These are phyloP conservation scores for Lepidopterella palustris DNA, from an alignment of 495 filamentous ascomycete species.

Conservation along the genomic window DNA sequence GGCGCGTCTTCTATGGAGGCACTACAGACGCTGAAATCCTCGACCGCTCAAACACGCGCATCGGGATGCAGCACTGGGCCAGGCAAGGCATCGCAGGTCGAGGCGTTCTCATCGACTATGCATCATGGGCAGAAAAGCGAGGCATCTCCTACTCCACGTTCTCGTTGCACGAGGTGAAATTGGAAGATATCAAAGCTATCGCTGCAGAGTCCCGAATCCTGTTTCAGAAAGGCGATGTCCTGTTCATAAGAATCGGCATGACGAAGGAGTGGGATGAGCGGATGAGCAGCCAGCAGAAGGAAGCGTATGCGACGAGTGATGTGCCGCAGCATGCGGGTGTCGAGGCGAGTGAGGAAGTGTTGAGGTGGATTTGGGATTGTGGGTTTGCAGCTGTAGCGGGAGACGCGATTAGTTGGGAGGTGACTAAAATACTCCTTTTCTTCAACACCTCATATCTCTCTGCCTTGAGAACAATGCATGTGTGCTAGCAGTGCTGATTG, in stretches of 20 bases:
- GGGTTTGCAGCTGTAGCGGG: slow-evolving; percentile 23
- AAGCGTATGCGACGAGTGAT: neutral
- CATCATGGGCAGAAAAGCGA: slow-evolving; percentile 13
- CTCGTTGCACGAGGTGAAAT: slow-evolving; percentile 7
- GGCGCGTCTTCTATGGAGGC: neutral
- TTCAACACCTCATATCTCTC: too few relatives aligned
- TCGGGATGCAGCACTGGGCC: slow-evolving; percentile 10
- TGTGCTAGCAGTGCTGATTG: too few relatives aligned
- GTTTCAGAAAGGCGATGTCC: slow-evolving; percentile 23
- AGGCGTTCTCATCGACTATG: slow-evolving; percentile 24
- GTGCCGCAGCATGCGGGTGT: slow-evolving; percentile 13
- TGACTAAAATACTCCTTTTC: too few relatives aligned
- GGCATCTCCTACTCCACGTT: slow-evolving; percentile 19
- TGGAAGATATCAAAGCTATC: slow-evolving; percentile 11
- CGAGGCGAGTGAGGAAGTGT: slow-evolving; percentile 14
- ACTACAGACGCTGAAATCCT: neutral
- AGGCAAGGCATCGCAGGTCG: slow-evolving; percentile 22
- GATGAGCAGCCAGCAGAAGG: neutral
- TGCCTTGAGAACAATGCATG: too few relatives aligned
- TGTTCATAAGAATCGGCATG: slow-evolving; percentile 18
- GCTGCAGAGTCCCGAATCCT: slow-evolving; percentile 16
- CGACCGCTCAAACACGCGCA: neutral
- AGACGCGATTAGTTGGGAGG: slow-evolving; percentile 6
- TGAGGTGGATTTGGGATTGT: slow-evolving; percentile 23
- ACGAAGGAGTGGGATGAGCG: neutral